phyloP scores from a whole-genome alignment of 2,329 filamentous ascomycete species.

The Colletotrichum tamarilloi region DNA sequence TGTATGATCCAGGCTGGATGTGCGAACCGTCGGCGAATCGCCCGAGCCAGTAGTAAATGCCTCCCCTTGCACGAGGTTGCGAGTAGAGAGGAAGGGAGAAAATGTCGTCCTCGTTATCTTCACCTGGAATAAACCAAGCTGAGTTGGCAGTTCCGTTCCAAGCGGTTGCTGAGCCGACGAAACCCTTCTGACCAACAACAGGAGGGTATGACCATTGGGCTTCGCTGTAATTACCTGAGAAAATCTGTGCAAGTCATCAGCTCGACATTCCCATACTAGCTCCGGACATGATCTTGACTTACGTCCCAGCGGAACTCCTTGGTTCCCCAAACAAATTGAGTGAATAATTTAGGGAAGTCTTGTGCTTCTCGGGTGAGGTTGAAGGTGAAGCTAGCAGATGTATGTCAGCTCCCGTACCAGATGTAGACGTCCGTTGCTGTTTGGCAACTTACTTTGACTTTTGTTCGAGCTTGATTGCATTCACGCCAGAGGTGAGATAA shows the following conservation, averaged over 20 bases:
- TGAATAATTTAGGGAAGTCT: constrained; percentile 33
- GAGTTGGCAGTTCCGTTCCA: constrained; percentile 6
- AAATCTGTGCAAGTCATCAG: constrained; percentile 41
- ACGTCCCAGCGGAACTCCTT: constrained; percentile 42
- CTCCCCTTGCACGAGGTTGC: neutral
- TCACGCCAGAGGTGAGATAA: neutral
- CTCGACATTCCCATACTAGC: neutral
- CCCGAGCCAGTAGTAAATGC: constrained; percentile 3
- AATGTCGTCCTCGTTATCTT: constrained; percentile 16
- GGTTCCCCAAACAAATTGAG: neutral
- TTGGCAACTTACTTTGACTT: constrained; percentile 10
- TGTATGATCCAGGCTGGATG: constrained; percentile 5
- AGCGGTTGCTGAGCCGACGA: constrained; percentile 55
- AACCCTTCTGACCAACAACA: constrained; percentile 49
- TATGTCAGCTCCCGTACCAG: neutral
- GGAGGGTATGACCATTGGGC: constrained; percentile 55
- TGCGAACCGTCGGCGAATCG: constrained; percentile 14
- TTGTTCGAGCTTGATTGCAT: neutral
- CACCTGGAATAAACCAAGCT: neutral
- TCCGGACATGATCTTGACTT: neutral
- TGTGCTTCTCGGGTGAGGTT: constrained; percentile 21
- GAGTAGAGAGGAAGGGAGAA: neutral
- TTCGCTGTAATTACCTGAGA: constrained; percentile 50
- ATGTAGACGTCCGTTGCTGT: neutral
- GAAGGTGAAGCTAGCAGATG: constrained; percentile 17